Base-by-base conservation (phyloP, 768 basidiomycete species). In the Mrakia frigida region DNA sequence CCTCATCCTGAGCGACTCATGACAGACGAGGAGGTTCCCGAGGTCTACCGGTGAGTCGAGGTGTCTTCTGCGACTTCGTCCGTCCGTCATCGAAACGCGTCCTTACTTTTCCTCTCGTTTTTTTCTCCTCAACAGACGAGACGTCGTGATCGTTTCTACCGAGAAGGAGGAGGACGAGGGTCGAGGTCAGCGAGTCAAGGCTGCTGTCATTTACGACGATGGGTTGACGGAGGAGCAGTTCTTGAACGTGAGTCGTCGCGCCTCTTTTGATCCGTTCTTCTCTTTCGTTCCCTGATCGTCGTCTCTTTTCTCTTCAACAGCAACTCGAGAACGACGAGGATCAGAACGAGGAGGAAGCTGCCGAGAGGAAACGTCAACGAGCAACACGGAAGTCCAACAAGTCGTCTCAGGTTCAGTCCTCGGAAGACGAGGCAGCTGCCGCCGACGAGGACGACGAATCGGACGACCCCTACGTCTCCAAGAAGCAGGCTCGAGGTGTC, bases 221-320 rank as follows among this genome's bases (percentile, higher is more conserved):
- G 94, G 94, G 23, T 86, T 98, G 74, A 91, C 89, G 72, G 96
- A 98, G 80, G 96, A 97, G 81, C 90, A 94, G 79, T 97, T 93
- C 91, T 89, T 93, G 43, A 87, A 91, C 53, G 83, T 82, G 5
- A 87, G 90, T 90, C 37, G 39, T 35, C 39, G 39, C 65, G 11
- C 5, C 37, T 13, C 35, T 21, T 13, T 9, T 33, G 14, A 11
- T 25, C n/a, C 61, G 2, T 31, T 35, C 35, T 63, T 11, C 61
- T 33, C 21, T 65, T 35, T 23, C 5, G 63, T 35, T 23, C 31
- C 23, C 14, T 65, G 21, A 35, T 65, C 63, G 13, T 33, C 31
- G 3, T 3, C 63, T 65, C 63, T 23, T 18, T 11, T 18, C 43
- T 21, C 13, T 13, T 25, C 5, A 35, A 41, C 70, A 79, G 77